A percentile compares a stretch with the other conserved stretches of the same genome.
These are phyloP conservation scores for Petrea volubilis DNA, from an alignment of 257 asterid genomes.

Conservation along the genomic window DNA sequence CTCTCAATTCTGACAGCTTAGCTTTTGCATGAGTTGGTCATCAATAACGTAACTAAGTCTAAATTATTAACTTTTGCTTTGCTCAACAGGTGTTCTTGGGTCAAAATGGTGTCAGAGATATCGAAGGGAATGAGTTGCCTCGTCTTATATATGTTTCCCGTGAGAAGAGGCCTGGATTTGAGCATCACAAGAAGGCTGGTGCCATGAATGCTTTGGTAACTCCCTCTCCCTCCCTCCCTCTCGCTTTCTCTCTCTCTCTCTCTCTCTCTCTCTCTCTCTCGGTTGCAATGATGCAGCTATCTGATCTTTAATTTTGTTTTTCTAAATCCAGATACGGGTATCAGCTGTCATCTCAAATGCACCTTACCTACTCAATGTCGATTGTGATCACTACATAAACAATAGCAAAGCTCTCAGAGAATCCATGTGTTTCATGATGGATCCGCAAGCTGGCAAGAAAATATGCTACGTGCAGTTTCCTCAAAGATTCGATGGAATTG, in stretches of 20 bases:
- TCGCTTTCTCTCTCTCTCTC: slow-evolving; percentile 1
- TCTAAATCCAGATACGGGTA: slow-evolving; percentile 67
- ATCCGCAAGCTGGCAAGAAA: slow-evolving; percentile 95
- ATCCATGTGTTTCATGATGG: slow-evolving; percentile 99
- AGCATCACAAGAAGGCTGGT: slow-evolving; percentile 98
- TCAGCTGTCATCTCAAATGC: slow-evolving; percentile 97
- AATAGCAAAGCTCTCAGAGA: slow-evolving; percentile 96
- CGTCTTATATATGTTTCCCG: slow-evolving; percentile 95
- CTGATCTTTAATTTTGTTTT: neutral
- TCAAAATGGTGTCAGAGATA: slow-evolving; percentile 76
- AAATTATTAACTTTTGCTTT: slow-evolving; percentile 13
- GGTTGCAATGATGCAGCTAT: neutral
- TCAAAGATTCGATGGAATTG: slow-evolving; percentile 96
- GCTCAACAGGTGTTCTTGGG: slow-evolving; percentile 84
- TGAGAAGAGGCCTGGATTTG: slow-evolving; percentile 96
- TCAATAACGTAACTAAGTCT: no score
- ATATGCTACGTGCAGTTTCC: slow-evolving; percentile 98
- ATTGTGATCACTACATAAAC: slow-evolving; percentile 97
- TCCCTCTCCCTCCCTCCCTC: slow-evolving; percentile 3
- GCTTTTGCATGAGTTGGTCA: no score
- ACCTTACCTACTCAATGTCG: slow-evolving; percentile 90
- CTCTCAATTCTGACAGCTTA: no score
- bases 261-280: neutral
- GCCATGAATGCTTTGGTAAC: slow-evolving; percentile 97
- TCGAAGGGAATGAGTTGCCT: slow-evolving; percentile 89